A percentile compares a stretch with the other conserved stretches of the same genome.
phyloP scores from a whole-genome alignment of 805 yeast genomes.

The Blastobotrys peoriensis region DNA sequence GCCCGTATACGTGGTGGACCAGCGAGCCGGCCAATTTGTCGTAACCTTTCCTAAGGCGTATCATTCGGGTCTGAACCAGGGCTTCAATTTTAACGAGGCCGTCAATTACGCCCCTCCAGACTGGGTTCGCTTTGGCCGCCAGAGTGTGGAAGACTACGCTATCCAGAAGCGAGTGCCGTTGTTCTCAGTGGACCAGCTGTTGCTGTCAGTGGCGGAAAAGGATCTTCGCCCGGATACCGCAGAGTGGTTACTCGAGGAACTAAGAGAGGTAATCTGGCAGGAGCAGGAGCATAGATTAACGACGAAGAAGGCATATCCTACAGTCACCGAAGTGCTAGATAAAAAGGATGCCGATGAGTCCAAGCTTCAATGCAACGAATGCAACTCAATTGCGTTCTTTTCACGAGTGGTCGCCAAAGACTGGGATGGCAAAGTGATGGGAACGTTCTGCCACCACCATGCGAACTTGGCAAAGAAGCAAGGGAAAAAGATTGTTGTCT shows the following conservation, averaged over 20 bases:
- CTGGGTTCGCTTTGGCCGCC: constrained; percentile 32
- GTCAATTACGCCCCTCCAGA: constrained; percentile 37
- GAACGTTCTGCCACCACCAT: neutral
- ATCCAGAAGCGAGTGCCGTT: constrained; percentile 27
- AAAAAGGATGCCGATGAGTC: constrained; percentile 18
- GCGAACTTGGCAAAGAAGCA: neutral
- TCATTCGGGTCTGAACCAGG: constrained; percentile 83
- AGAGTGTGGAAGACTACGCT: constrained; percentile 27
- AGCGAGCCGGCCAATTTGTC: constrained; percentile 72
- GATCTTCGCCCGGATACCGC: constrained; percentile 19
- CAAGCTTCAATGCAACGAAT: constrained; percentile 18
- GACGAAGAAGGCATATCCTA: constrained; percentile 1
- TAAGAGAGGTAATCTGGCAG: constrained; percentile 10
- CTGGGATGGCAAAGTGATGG: constrained; percentile 3
- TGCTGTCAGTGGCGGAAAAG: constrained; percentile 19
- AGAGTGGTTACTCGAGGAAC: constrained; percentile 16
- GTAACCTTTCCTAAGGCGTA: constrained; percentile 85
- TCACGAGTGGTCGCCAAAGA: constrained; percentile 17
- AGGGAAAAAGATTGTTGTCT: neutral
- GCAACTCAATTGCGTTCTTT: constrained; percentile 21
- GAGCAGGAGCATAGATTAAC: constrained; percentile 9
- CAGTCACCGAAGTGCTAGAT: constrained; percentile 1
- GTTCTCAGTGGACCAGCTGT: constrained; percentile 32
- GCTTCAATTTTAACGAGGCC: constrained; percentile 53
- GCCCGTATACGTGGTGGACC: constrained; percentile 52